Percentiles rank a stretch among this genome's conserved stretches.
These are phyloP conservation scores for Ustilago hordei DNA, from an alignment of 1,284 basidiomycete species.

Conservation along the genomic window DNA sequence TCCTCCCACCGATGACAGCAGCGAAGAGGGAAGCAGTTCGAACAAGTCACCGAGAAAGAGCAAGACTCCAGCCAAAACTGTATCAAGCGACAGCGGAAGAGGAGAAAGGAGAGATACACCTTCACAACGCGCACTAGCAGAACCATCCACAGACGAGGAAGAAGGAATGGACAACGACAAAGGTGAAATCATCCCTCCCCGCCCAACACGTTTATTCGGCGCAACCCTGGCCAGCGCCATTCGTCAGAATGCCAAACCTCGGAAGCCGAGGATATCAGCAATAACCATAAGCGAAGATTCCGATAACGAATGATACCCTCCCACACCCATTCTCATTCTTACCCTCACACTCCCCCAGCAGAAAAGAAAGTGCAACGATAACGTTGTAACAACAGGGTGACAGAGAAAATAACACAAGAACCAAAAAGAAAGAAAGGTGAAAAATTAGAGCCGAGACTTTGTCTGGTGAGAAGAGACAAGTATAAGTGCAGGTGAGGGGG, in stretches of 20 bases:
- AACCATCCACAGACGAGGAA: slow-evolving; percentile 4
- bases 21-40: neutral
- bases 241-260: neutral
- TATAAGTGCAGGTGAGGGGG: neutral
- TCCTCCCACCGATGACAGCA: neutral
- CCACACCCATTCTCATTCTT: neutral
- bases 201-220: neutral
- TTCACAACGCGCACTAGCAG: slow-evolving; percentile 10
- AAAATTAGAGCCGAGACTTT: slow-evolving; percentile 18
- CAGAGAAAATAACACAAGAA: neutral
- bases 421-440: neutral
- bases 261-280: slow-evolving; percentile 16
- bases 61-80: neutral
- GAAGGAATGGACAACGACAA: neutral
- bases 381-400: neutral
- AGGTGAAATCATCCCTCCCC: neutral
- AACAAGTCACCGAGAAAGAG: slow-evolving; percentile 23
- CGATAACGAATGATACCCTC: neutral
- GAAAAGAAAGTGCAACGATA: neutral
- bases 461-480: slow-evolving; percentile 10
- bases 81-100: neutral
- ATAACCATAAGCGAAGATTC: slow-evolving; percentile 30
- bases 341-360: neutral
- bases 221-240: neutral
- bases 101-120: neutral